These are phyloP conservation scores for Trematosphaeria pertusa DNA, from an alignment of 2,329 filamentous ascomycete genomes.

Conservation along the genomic window DNA sequence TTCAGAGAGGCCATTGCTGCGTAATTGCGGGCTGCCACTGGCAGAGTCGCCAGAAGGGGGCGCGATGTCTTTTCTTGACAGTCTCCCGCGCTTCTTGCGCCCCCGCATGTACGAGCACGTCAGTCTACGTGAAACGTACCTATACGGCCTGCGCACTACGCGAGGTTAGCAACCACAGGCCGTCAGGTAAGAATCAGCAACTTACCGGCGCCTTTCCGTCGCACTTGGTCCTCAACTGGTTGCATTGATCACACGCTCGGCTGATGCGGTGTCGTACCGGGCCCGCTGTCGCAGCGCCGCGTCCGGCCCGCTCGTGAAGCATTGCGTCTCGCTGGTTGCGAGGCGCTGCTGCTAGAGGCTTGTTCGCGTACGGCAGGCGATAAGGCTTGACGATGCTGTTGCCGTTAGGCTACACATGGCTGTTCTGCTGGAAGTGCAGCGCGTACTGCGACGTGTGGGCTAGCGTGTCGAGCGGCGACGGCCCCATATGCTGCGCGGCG, in stretches of 20 bases:
- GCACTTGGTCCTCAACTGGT: conserved; percentile 92
- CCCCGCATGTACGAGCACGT: conserved; percentile 91
- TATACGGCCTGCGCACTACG: conserved; percentile 89
- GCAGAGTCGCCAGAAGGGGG: conserved; percentile 45
- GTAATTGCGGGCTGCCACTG: conserved; percentile 51
- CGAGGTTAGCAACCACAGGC: conserved; percentile 35
- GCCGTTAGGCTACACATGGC: conserved; percentile 43
- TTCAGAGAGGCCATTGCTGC: conserved; percentile 36
- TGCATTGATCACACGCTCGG: conserved; percentile 94
- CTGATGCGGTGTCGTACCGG: conserved; percentile 87
- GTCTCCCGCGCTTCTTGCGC: conserved; percentile 93
- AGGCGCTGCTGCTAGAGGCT: conserved; percentile 43
- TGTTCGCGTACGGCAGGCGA: conserved; percentile 46
- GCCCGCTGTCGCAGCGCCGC: conserved; percentile 54
- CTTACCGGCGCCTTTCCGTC: conserved; percentile 63
- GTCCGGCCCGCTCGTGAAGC: conserved; percentile 48
- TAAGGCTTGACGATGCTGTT: conserved; percentile 48
- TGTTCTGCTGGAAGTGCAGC: conserved; percentile 61
- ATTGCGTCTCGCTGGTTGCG: conserved; percentile 45
- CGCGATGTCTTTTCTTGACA: conserved; percentile 83
- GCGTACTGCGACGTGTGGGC: conserved; percentile 75
- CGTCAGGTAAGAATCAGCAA: conserved; percentile 6
- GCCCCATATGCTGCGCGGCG: conserved; percentile 48
- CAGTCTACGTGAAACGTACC: conserved; percentile 67
- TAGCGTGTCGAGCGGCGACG: conserved; percentile 68